Base-by-base conservation (phyloP, 441 rosid species). In the Pelargonium citronellum region DNA sequence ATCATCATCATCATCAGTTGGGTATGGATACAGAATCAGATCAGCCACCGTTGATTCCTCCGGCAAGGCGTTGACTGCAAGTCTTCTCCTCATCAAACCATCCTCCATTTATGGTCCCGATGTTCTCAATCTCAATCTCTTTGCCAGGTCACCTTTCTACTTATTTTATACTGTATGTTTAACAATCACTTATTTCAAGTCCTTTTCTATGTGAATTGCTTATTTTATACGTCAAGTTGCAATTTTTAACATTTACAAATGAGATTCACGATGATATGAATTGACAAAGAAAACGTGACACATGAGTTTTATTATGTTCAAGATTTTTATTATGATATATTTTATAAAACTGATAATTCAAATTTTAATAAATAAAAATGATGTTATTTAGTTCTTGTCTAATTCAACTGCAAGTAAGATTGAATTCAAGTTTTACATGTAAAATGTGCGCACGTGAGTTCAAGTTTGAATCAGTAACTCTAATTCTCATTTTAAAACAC, bases 101-200 rank as follows among this genome's bases (percentile, higher is more conserved):
- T 55, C 75, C 65, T 30, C 75, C 4, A 11, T 67, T 10, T 60
- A 30, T 2, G 75, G 75, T 11, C 67, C 71, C 0, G 75, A 67
- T 66, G 34, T 73, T 13, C 22, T 13, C 57, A 17, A 60, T 20
- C 67, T 73, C 30, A 57, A 5, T 13, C 75, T 73, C 6, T 4
- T 24, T 17, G 66, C 71, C 27, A 60, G 71, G 75, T 72, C 6
- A 47, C 8, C 15, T 3, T 15, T 15, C 62, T 5, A 15, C 3
- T 12, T 55, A 55, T 16, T 16, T 15, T 4, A 7, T n/a, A 19
- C 24, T 5, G 1, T 16, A 12, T 4, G 1, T 15, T 55, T 4
- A 19, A 19, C 4, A 46, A 46, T 46, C 10, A 7, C 13, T 46
- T 46, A 46, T 7, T 7, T 46, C 8, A 46, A 1, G 13, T 46